Evolutionary conservation across 441 rosid genomes (phyloP), one percentile per base, ranked within the genome.

Genomic region (Viola pubescens): DNA sequence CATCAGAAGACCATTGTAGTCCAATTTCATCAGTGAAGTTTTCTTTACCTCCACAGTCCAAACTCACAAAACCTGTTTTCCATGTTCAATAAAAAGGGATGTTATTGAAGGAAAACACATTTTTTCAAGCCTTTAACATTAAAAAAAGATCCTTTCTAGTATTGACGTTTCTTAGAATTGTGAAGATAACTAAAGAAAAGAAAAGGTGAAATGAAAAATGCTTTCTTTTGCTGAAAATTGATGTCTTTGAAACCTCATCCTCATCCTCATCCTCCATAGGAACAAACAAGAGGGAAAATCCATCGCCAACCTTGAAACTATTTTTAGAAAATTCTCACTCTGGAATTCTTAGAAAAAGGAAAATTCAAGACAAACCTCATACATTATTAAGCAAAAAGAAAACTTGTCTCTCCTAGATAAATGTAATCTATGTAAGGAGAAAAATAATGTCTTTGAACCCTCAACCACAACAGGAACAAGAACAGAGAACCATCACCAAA

Each of bases 61-160:
- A 77, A 71, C 99, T 94, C 71, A 94, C 82, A 70, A 90, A 94
- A 73, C 95, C 99, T 94, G 89, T 60, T 67, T 68, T 58, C 67
- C 45, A 56, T 12, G 51, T 70, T 59, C 37, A 60, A 14, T 57
- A 37, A 19, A 47, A 41, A 56, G 70, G 65, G 66, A 47, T 37
- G 47, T 6, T 41, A 58, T 54, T 48, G 51, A 58, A 44, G 37
- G 49, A 39, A 19, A 57, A 42, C 16, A 56, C 1, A 41, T 8
- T 11, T 42, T 42, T 57, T 64, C 34, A 47, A 16, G 52, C 26
- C 34, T 26, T 49, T 34, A 39, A 9, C 12, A 13, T 26, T 26
- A 26, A 26, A 26, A 26, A 26, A 19, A 16, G 39, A 60, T 39
- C 5, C 44, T 39, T n/a, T 34, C 6, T 8, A 26, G 34, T 26